Percentiles rank a stretch among this genome's conserved stretches.
phyloP scores from a whole-genome alignment of 371 early-diverging fungal genomes.

The Cokeromyces recurvatus region DNA sequence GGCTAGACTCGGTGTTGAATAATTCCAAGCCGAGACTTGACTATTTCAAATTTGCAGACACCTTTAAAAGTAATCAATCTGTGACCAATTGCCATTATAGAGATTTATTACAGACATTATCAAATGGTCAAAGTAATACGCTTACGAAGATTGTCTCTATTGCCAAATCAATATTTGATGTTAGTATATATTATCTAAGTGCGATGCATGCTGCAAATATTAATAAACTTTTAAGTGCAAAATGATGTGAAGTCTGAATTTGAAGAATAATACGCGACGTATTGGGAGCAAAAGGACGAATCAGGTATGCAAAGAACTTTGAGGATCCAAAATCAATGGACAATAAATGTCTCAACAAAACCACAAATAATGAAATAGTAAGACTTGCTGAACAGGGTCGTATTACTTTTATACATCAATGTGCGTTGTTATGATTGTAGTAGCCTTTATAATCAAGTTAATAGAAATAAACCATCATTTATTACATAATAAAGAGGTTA shows the following conservation, averaged over 20 bases:
- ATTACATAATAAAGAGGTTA: too few relatives aligned
- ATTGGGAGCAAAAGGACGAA: constrained; percentile 3
- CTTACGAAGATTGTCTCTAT: background rate
- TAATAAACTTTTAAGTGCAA: constrained; percentile 1
- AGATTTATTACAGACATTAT: constrained; percentile 1
- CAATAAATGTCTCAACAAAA: constrained; percentile 5
- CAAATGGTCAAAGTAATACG: constrained; percentile 2
- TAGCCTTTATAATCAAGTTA: too few relatives aligned
- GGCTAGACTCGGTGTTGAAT: background rate
- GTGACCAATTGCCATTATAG: constrained; percentile 4
- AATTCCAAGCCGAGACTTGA: background rate
- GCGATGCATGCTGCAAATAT: background rate
- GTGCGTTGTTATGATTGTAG: too few relatives aligned
- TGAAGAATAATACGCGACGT: background rate
- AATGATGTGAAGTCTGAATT: background rate
- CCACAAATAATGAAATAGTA: constrained; percentile 7
- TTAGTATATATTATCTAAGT: constrained; percentile 4
- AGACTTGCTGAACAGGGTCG: constrained; percentile 8
- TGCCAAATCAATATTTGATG: background rate
- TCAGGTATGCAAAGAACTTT: background rate
- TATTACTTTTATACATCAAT: constrained; percentile 8
- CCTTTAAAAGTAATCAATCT: background rate
- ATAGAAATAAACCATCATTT: too few relatives aligned
- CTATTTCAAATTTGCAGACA: constrained; percentile 1
- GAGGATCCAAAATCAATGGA: background rate